These are phyloP conservation scores for Novymonas esmeraldas DNA, from an alignment of 208 protist genomes.

Conservation along the genomic window DNA sequence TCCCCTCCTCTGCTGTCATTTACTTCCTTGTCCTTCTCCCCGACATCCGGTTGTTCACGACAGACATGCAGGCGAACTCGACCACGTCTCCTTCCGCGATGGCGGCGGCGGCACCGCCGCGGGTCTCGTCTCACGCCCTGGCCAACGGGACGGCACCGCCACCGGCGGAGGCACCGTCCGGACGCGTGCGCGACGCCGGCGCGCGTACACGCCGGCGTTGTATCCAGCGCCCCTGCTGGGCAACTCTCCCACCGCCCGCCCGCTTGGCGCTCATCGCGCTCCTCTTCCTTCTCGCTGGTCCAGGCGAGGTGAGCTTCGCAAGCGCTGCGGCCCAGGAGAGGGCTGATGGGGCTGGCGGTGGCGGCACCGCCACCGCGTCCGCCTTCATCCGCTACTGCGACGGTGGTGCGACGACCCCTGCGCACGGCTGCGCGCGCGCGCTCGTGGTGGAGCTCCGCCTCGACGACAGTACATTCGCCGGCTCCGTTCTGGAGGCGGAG, in stretches of 20 bases:
- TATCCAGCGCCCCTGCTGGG: background rate
- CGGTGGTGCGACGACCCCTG: background rate
- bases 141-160: too few relatives aligned
- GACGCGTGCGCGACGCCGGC: too few relatives aligned
- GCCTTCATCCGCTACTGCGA: conserved; percentile 22
- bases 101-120: background rate
- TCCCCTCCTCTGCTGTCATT: background rate
- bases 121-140: background rate
- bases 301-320: background rate
- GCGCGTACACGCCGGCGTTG: too few relatives aligned
- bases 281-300: background rate
- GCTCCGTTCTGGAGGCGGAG: conserved; percentile 17
- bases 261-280: background rate
- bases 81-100: too few relatives aligned
- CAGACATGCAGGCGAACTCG: too few relatives aligned
- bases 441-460: conserved; percentile 33
- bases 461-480: conserved; percentile 25
- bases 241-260: background rate
- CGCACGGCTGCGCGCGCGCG: conserved; percentile 23
- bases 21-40: background rate
- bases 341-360: conserved; percentile 1
- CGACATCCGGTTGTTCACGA: too few relatives aligned
- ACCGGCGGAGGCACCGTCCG: too few relatives aligned
- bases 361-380: conserved; percentile 1
- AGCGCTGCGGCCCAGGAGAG: background rate